Conservation (phyloP, 768 basidiomycete genomes). For the Suillus discolor region DNA sequence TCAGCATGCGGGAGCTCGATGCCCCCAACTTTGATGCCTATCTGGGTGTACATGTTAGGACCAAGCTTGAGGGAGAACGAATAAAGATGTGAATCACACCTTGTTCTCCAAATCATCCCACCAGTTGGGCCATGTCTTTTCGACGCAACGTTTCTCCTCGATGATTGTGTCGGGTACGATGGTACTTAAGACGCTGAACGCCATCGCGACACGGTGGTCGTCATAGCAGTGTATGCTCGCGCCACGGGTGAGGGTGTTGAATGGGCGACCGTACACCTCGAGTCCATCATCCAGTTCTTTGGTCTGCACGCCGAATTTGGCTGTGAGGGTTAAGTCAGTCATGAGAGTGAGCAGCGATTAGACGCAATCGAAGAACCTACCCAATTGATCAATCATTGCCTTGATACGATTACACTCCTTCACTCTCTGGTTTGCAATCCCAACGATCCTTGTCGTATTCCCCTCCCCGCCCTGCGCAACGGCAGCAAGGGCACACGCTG, state of each 20-base stretch:
- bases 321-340: constrained; percentile 39
- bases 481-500: constrained; percentile 90
- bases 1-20: constrained; percentile 61
- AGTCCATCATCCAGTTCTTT: constrained; percentile 93
- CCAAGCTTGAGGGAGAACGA: neutral
- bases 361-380: constrained; percentile 42
- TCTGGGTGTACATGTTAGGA: constrained; percentile 45
- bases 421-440: constrained; percentile 97
- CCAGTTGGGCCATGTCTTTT: constrained; percentile 99
- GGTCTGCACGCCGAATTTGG: constrained; percentile 93
- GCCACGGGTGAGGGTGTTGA: constrained; percentile 61
- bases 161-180: constrained; percentile 76
- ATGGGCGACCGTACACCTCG: constrained; percentile 80
- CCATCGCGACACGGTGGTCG: constrained; percentile 99
- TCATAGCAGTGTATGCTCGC: constrained; percentile 94
- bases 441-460: constrained; percentile 78
- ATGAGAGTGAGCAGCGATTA: neutral
- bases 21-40: constrained; percentile 86
- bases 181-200: constrained; percentile 86
- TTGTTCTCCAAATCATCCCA: constrained; percentile 99
- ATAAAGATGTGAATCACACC: constrained; percentile 42
- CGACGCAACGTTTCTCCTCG: constrained; percentile 97
- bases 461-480: constrained; percentile 66
- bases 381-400: constrained; percentile 95
- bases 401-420: constrained; percentile 98